Evolutionary conservation across 768 basidiomycete genomes (phyloP).

Genomic region (Auricularia auricula-judae): DNA sequence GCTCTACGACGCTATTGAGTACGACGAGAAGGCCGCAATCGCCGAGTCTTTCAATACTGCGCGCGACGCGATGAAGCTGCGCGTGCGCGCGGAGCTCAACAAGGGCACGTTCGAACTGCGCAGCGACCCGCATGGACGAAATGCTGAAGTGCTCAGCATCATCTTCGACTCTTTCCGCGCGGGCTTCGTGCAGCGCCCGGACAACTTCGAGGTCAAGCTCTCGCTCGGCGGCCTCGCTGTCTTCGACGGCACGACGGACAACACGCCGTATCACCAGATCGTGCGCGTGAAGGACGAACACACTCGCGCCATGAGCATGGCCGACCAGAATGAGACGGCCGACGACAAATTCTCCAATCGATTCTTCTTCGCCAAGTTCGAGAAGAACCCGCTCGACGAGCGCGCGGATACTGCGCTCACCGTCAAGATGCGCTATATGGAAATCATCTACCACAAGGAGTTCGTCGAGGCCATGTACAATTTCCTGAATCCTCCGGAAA

Average conservation of each 20-base stretch:
- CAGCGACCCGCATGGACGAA: slow-evolving; percentile 49
- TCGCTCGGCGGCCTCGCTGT: slow-evolving; percentile 81
- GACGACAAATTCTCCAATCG: slow-evolving; percentile 17
- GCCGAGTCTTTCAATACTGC: slow-evolving; percentile 59
- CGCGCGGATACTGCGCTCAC: slow-evolving; percentile 86
- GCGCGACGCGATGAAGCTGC: slow-evolving; percentile 68
- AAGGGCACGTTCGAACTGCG: slow-evolving; percentile 82
- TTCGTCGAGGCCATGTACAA: slow-evolving; percentile 86
- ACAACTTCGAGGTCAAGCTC: slow-evolving; percentile 76
- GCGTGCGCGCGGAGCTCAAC: slow-evolving; percentile 65
- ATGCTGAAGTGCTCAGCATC: slow-evolving; percentile 69
- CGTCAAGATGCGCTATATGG: slow-evolving; percentile 87
- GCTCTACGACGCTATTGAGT: slow-evolving; percentile 83
- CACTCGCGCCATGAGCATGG: slow-evolving; percentile 11
- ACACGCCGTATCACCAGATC: slow-evolving; percentile 80
- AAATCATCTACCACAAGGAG: slow-evolving; percentile 90
- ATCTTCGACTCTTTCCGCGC: slow-evolving; percentile 84
- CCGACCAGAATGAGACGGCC: slow-evolving; percentile 22
- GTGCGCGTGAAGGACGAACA: slow-evolving; percentile 62
- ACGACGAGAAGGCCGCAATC: slow-evolving; percentile 76
- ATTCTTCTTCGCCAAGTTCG: slow-evolving; percentile 88
- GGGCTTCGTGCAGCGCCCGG: slow-evolving; percentile 70
- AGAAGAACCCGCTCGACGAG: slow-evolving; percentile 83
- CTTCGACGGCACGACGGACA: slow-evolving; percentile 78
- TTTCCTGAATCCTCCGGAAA: slow-evolving; percentile 90